Evolutionary conservation across 148 eudicot species (phyloP).

Genomic region (Pharnaceum exiguum): DNA sequence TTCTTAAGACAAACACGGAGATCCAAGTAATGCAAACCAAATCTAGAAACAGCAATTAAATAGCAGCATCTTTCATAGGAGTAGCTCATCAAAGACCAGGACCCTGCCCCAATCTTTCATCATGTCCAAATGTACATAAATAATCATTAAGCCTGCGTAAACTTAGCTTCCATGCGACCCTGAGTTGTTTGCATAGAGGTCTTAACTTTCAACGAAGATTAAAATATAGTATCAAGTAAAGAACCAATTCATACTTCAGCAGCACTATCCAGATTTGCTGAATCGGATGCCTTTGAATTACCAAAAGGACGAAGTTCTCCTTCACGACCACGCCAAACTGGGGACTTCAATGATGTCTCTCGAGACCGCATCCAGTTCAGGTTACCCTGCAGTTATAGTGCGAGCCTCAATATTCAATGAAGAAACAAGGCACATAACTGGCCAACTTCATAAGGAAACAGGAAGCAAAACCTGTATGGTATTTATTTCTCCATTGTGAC

Average conservation of each 20-base stretch:
- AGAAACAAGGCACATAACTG: background rate
- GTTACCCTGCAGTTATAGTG: conserved; percentile 62
- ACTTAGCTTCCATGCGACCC: too few relatives aligned
- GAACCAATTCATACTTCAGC: conserved; percentile 64
- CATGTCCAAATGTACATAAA: too few relatives aligned
- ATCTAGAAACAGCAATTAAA: too few relatives aligned
- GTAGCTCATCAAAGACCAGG: too few relatives aligned
- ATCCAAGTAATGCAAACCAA: too few relatives aligned
- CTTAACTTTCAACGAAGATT: too few relatives aligned
- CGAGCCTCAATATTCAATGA: conserved; percentile 7
- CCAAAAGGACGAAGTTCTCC: conserved; percentile 94
- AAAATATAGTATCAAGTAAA: conserved; percentile 5
- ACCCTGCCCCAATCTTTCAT: too few relatives aligned
- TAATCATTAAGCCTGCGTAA: too few relatives aligned
- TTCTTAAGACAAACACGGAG: too few relatives aligned
- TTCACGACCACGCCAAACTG: conserved; percentile 98
- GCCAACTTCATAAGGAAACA: conserved; percentile 2
- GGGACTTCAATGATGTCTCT: conserved; percentile 75
- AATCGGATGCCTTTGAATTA: conserved; percentile 92
- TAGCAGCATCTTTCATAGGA: too few relatives aligned
- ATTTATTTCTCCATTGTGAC: conserved; percentile 99
- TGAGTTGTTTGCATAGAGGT: background rate
- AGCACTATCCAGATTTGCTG: conserved; percentile 97
- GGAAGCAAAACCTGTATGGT: conserved; percentile 81
- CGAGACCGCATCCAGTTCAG: conserved; percentile 99